Base-by-base conservation (phyloP, 2,329 filamentous ascomycete species). In the Aspergillus luchuensis region DNA sequence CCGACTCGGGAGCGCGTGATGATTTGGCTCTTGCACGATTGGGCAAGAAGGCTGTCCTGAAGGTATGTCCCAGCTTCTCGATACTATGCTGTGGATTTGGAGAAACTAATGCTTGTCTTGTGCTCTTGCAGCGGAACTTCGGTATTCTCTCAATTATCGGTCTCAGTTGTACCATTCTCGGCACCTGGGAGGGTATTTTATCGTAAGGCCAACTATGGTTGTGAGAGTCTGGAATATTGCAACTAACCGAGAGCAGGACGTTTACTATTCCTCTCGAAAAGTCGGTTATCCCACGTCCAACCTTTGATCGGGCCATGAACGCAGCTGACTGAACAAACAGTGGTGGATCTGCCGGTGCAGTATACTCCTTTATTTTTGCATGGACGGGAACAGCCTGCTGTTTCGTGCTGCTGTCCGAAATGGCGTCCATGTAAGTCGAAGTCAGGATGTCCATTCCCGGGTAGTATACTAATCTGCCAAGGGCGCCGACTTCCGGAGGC, bases 401-500 rank as follows among this genome's bases (percentile, higher is more conserved):
- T 4, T 69, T 73, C 50, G 67, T 69, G 11, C 61, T 71, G 7
- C 56, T 76, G 2, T 67, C 71, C 0, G 73, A 76, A 36, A 59
- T 75, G 63, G 70, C 66, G 0, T 76, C 73, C 5, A 76, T 76
- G 72, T 73, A 67, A 43, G 60, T 43, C 5, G 17, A 10, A 3
- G 13, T 15, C 8, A 11, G 17, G 11, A 5, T 3, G 5, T 8
- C 5, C 11, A 8, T 13, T 13, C 21, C 11, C 17, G 4, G 8
- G 6, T 38, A 30, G 28, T 53, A 48, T 57, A 59, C 25, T 21
- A 3, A n/a, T 7, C 1, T 5, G 17, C 28, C 33, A 75, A 36
- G 72, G 71, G 70, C 69, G 19, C 74, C 73, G 2, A 74, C 72
- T 2, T 71, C 73, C 19, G 73, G 72, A n/a, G 75, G 75, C 1